Evolutionary conservation across 179 eudicot genomes (phyloP).

Genomic region (Actinidia chinensis): DNA sequence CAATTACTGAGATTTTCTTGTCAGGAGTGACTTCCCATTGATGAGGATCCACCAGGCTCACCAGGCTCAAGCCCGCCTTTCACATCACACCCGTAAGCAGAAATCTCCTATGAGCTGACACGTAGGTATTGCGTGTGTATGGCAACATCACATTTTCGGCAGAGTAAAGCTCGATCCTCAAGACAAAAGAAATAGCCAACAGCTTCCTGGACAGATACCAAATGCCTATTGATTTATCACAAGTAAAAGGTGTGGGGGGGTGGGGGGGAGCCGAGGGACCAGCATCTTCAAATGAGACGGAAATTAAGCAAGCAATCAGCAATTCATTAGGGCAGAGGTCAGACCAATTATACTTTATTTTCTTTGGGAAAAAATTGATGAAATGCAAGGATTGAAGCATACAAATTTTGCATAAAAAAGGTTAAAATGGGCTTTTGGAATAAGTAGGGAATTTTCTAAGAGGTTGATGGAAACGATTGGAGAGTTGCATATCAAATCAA

Average conservation of each 20-base stretch:
- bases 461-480: no score
- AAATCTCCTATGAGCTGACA: conserved; percentile 71
- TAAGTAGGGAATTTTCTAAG: no score
- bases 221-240: neutral
- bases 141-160: conserved; percentile 83
- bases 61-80: conserved; percentile 67
- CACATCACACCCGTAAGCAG: conserved; percentile 84
- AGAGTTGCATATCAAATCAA: no score
- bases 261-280: no score
- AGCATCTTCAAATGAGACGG: neutral
- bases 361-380: no score
- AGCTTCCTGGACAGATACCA: conserved; percentile 52
- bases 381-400: no score
- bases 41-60: conserved; percentile 52
- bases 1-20: conserved; percentile 47
- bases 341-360: no score
- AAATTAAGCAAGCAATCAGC: no score
- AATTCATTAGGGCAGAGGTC: no score
- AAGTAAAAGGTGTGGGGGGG: neutral
- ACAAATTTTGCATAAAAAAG: no score
- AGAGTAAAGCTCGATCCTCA: conserved; percentile 83
- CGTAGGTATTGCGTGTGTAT: conserved; percentile 65
- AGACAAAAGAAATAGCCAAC: conserved; percentile 88
- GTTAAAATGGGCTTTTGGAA: no score
- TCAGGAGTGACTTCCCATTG: conserved; percentile 49